phyloP scores from a whole-genome alignment of 2,329 filamentous ascomycete species.

The Colletotrichum sp. region DNA sequence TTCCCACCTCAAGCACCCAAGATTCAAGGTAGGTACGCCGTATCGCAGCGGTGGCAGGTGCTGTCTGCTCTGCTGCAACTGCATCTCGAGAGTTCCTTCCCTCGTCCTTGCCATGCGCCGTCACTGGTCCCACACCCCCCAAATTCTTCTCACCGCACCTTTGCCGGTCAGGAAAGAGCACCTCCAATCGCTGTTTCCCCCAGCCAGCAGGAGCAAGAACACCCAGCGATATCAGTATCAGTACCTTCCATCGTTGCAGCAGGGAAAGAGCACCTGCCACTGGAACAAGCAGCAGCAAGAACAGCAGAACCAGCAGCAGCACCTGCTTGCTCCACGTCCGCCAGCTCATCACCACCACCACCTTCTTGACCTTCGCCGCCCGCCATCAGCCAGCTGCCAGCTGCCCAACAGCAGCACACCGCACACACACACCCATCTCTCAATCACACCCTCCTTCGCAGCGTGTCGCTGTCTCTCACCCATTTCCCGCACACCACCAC shows the following conservation, averaged over 20 bases:
- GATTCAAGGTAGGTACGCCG: neutral
- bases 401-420: neutral
- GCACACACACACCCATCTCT: neutral
- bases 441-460: conserved; percentile 11
- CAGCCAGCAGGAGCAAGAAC: neutral
- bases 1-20: neutral
- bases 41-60: neutral
- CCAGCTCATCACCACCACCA: conserved; percentile 15
- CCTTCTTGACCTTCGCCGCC: neutral
- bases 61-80: neutral
- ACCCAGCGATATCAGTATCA: neutral
- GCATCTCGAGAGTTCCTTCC: neutral
- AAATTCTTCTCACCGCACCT: conserved; percentile 13
- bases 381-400: neutral
- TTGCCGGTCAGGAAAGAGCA: neutral
- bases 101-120: neutral
- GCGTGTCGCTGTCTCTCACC: neutral
- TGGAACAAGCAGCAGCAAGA: neutral
- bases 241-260: neutral
- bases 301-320: neutral
- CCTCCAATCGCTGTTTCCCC: neutral
- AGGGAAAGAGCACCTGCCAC: neutral
- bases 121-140: conserved; percentile 14
- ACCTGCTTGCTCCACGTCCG: neutral
- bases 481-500: neutral